Evolutionary conservation across 176 grass and related monocot genomes (phyloP), one percentile per base, ranked within the genome.

Genomic region (Raddia distichophylla): DNA sequence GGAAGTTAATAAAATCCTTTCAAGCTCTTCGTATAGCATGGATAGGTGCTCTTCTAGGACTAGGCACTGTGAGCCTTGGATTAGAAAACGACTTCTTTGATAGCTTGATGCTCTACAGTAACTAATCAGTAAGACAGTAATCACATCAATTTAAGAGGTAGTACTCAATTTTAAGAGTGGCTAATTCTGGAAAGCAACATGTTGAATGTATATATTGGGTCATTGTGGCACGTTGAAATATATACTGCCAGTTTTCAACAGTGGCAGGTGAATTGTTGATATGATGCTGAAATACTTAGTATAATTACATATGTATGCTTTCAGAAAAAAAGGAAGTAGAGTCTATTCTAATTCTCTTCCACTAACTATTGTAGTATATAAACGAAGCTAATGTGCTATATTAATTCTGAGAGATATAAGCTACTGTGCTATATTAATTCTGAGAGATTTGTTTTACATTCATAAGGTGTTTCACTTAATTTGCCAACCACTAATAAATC

Each of bases 71-170:
- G 27, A 93, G 42, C 68, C 66, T 95, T 83, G 93, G 90, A 84
- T 75, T 95, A 75, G 86, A 73, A 57, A 53, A 81, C 34, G 90
- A 95, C 43, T 95, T 98, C 86, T 98, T 95, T 90, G 68, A 87
- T 34, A 84, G 86, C 64, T 98, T 98, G 79, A 83, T 87, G 18
- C 62, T 93, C 55, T 98, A 89, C 89, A 85, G 51, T 64, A 89
- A 80, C 64, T 57, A 76, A 76, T 40, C 37, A 40, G 37, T 40
- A 40, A 40, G 37, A 40, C 4, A 40, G 2, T 40, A 40, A 40
- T 75, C 42, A 60, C 52, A 71, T 64, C 40, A 83, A 58, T 43
- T 19, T 44, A 73, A 52, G 77, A 82, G n/a, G 66, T 60, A 58
- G 44, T 60, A 73, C 54, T 60, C 32, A 72, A 15, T 86, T 75